These are phyloP conservation scores for Penicillium coprophilum DNA, from an alignment of 495 filamentous ascomycete genomes.

Conservation along the genomic window DNA sequence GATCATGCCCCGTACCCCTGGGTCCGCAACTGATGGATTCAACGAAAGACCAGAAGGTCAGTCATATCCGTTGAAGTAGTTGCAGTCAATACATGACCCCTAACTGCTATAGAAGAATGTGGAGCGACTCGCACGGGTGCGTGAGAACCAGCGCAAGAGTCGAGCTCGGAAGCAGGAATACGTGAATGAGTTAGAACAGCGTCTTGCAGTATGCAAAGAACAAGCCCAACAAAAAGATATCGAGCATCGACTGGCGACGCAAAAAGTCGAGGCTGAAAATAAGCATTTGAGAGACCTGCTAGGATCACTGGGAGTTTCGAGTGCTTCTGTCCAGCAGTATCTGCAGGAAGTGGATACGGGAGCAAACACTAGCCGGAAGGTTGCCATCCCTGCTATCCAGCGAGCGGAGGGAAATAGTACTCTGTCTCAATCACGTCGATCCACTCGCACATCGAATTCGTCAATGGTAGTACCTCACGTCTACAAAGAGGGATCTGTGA, in stretches of 20 bases:
- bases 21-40: background rate
- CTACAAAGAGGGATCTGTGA: background rate
- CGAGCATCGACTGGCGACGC: conserved; percentile 35
- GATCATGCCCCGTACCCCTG: background rate
- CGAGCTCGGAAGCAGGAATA: conserved; percentile 77
- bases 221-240: conserved; percentile 37
- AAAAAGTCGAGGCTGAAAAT: conserved; percentile 44
- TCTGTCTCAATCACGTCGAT: background rate
- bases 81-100: background rate
- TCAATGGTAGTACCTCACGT: background rate
- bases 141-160: conserved; percentile 82
- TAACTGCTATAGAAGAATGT: conserved; percentile 29
- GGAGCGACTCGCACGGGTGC: conserved; percentile 45
- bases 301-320: conserved; percentile 27
- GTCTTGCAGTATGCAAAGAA: conserved; percentile 58
- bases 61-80: background rate
- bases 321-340: conserved; percentile 33
- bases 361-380: conserved; percentile 27
- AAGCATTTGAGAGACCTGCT: conserved; percentile 31
- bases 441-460: background rate
- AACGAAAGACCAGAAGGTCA: conserved; percentile 4
- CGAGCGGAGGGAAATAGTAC: conserved; percentile 1
- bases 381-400: conserved; percentile 41
- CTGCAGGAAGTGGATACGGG: conserved; percentile 24
- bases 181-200: conserved; percentile 65